phyloP scores from a whole-genome alignment of 352 stramenopile genomes.

The Blastocystis sp. region DNA sequence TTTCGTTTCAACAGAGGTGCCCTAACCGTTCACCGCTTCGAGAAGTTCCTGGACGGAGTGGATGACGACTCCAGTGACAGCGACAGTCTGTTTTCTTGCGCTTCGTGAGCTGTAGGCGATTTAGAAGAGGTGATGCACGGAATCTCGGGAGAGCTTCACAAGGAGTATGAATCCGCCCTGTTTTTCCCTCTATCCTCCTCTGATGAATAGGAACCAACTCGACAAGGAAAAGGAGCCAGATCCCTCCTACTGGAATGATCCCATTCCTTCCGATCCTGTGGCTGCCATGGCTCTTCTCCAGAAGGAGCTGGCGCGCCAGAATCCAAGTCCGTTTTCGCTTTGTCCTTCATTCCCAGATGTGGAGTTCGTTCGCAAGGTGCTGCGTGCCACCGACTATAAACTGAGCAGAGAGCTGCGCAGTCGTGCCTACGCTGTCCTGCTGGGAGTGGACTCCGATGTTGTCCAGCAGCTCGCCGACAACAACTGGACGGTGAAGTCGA shows the following conservation, averaged over 20 bases:
- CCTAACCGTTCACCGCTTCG: constrained; percentile 50
- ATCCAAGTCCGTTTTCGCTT: not conserved
- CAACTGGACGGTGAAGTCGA: not conserved
- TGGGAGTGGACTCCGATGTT: constrained; percentile 17
- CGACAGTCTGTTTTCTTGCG: not conserved
- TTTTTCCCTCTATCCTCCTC: not conserved
- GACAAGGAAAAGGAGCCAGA: not conserved
- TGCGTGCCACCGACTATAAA: constrained; percentile 11
- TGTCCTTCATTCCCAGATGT: not conserved
- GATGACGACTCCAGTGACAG: not conserved
- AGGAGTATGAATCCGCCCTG: not conserved
- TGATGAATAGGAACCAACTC: not conserved
- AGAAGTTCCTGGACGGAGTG: constrained; percentile 44
- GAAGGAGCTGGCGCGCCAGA: constrained; percentile 3
- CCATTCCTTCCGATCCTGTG: not conserved
- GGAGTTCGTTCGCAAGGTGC: constrained; percentile 16
- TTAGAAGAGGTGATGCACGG: constrained; percentile 62
- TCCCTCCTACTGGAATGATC: constrained; percentile 15
- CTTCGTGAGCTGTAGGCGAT: not conserved
- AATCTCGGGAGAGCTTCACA: constrained; percentile 38
- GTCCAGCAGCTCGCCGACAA: constrained; percentile 35
- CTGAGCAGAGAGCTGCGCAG: constrained; percentile 18
- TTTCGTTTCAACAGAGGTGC: too few relatives aligned
- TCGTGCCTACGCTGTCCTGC: constrained; percentile 31
- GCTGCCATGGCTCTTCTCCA: constrained; percentile 3